Evolutionary conservation across 257 asterid species (phyloP).

Genomic region (Nicotiana undulata): DNA sequence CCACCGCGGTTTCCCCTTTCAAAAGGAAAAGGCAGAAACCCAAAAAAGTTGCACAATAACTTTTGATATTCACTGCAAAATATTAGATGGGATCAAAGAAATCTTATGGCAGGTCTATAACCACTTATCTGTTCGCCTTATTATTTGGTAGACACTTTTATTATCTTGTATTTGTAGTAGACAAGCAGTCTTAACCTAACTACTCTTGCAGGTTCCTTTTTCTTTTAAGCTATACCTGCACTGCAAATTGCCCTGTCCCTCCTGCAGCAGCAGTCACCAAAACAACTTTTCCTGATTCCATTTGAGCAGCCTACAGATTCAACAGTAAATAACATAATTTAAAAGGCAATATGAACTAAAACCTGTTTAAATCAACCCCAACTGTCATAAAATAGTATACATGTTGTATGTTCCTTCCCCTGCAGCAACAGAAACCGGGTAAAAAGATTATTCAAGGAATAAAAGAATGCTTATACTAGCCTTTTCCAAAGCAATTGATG

Average conservation of each 20-base stretch:
- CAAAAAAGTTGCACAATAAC: not conserved
- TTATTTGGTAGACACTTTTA: not conserved
- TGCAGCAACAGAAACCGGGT: not conserved
- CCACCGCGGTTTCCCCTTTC: not conserved
- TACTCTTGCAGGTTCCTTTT: not conserved
- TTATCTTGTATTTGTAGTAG: not conserved
- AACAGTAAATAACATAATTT: not conserved
- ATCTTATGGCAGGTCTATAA: not conserved
- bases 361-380: not conserved
- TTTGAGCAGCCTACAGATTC: constrained; percentile 62
- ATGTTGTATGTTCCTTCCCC: not conserved
- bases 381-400: not conserved
- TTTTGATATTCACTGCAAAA: not conserved
- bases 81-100: not conserved
- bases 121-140: not conserved
- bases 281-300: constrained; percentile 80
- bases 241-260: constrained; percentile 98
- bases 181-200: not conserved
- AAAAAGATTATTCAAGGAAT: not conserved
- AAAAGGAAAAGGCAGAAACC: not conserved
- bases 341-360: not conserved
- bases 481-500: constrained; percentile 93
- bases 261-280: constrained; percentile 99
- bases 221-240: constrained; percentile 53
- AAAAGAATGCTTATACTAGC: constrained; percentile 22